Evolutionary conservation across 1,284 basidiomycete species (phyloP), one percentile per base, ranked within the genome.

Genomic region (Trichosporon ovoides): DNA sequence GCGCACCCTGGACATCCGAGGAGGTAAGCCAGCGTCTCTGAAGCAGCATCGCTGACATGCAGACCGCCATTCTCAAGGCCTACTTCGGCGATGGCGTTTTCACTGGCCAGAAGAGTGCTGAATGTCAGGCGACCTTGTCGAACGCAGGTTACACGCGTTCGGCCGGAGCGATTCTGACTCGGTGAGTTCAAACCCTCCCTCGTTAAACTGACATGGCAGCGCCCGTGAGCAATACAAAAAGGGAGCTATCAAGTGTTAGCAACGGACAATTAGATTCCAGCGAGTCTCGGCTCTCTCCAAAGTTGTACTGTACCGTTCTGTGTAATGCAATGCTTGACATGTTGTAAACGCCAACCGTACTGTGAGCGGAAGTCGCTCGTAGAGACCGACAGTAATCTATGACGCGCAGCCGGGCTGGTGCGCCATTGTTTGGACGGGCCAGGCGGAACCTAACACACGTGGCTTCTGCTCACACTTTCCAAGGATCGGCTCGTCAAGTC

Each of bases 381-480:
- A n/a, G n/a, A n/a, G n/a, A n/a, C n/a, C n/a, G 43, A n/a, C 6
- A 46, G 40, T 24, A 9, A 48, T 16, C 16, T 4, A 37, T 37
- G 35, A 37, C 35, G 35, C 28, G 35, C 35, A 13, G 35, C 13
- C 35, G 13, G 6, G 16, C 13, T 13, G 34, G 34, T 35, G 35
- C 13, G 35, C 13, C 43, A 48, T 48, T 48, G 43, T 48, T 48
- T 48, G 43, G 43, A 48, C 16, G 43, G 24, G 43, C 6, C 16
- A n/a, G 9, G 43, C 43, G 43, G 43, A 10, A 31, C 18, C 43
- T 48, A 48, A 28, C 9, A 11, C 43, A 48, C 43, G 43, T 48
- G 43, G 43, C 22, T 48, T 28, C 28, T 48, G 43, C 43, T 48
- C 43, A 48, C 43, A 48, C 43, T 48, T 48, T 48, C 43, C 22